phyloP scores from a whole-genome alignment of 1,139 yeast genomes.

The Wickerhamomyces sp. region DNA sequence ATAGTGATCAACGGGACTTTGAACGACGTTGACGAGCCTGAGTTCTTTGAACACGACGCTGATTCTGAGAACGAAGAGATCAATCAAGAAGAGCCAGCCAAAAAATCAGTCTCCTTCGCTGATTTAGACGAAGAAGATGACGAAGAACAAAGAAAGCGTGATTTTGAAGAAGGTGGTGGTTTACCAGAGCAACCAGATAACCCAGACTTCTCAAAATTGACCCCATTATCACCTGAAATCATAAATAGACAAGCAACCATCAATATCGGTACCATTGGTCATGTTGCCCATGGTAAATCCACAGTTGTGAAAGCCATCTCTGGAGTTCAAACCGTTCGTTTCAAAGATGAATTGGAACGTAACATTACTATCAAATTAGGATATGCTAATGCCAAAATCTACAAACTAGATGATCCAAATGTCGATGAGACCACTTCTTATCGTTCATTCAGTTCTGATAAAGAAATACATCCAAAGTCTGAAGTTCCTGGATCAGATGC shows the following conservation, averaged over 20 bases:
- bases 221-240: constrained; percentile 90
- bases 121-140: constrained; percentile 61
- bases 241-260: constrained; percentile 99
- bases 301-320: constrained; percentile 98
- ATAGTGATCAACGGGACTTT: constrained; percentile 74
- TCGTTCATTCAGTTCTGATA: constrained; percentile 89
- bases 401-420: constrained; percentile 79
- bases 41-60: constrained; percentile 29
- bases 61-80: constrained; percentile 29
- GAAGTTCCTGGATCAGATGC: constrained; percentile 81
- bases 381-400: constrained; percentile 97
- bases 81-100: constrained; percentile 36
- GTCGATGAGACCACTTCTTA: constrained; percentile 97
- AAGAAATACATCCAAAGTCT: constrained; percentile 91
- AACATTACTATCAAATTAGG: constrained; percentile 98
- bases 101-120: constrained; percentile 83
- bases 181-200: constrained; percentile 92
- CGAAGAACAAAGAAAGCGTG: constrained; percentile 71
- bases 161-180: constrained; percentile 98
- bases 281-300: constrained; percentile 98
- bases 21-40: constrained; percentile 45
- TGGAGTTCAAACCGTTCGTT: constrained; percentile 98
- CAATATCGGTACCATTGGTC: constrained; percentile 98
- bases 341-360: constrained; percentile 98
- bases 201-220: constrained; percentile 73